Conservation (phyloP, 768 basidiomycete species). For the Mycena rosella region DNA sequence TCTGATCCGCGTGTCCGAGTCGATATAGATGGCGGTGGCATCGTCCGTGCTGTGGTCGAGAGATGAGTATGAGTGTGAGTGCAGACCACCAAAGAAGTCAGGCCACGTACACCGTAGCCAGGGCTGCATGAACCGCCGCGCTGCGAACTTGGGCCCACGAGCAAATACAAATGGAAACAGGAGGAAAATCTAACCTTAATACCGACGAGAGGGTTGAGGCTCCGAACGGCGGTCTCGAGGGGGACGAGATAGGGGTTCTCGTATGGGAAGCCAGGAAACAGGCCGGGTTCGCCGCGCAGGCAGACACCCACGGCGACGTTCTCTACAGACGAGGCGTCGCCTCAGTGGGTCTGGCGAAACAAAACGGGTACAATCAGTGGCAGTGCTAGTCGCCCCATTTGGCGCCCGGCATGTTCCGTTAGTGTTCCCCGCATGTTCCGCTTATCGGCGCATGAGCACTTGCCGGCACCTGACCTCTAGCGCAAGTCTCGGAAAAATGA, state of each 20-base stretch:
- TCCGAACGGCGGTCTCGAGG: conserved; percentile 83
- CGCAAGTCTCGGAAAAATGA: too few relatives aligned
- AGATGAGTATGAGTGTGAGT: too few relatives aligned
- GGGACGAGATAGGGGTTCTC: conserved; percentile 83
- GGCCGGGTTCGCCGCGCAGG: conserved; percentile 73
- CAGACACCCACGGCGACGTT: conserved; percentile 86
- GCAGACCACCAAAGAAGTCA: too few relatives aligned
- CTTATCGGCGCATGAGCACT: too few relatives aligned
- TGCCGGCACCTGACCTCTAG: too few relatives aligned
- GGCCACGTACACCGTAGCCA: conserved; percentile 59
- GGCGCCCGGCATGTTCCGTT: too few relatives aligned
- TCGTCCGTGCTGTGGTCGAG: conserved; percentile 61
- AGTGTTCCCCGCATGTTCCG: too few relatives aligned
- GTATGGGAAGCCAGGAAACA: conserved; percentile 89
- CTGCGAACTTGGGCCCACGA: conserved; percentile 60
- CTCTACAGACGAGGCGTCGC: conserved; percentile 85
- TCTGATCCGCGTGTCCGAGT: conserved; percentile 89
- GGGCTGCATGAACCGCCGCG: conserved; percentile 84
- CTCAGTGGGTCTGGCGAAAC: conserved; percentile 67
- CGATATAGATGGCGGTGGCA: conserved; percentile 74
- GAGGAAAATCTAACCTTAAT: conserved; percentile 62
- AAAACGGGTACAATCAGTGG: conserved; percentile 20
- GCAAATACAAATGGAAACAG: neutral
- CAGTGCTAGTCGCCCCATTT: too few relatives aligned
- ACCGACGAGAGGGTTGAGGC: conserved; percentile 86